These are phyloP conservation scores for Novymonas esmeraldas DNA, from an alignment of 208 protist genomes.

Conservation along the genomic window DNA sequence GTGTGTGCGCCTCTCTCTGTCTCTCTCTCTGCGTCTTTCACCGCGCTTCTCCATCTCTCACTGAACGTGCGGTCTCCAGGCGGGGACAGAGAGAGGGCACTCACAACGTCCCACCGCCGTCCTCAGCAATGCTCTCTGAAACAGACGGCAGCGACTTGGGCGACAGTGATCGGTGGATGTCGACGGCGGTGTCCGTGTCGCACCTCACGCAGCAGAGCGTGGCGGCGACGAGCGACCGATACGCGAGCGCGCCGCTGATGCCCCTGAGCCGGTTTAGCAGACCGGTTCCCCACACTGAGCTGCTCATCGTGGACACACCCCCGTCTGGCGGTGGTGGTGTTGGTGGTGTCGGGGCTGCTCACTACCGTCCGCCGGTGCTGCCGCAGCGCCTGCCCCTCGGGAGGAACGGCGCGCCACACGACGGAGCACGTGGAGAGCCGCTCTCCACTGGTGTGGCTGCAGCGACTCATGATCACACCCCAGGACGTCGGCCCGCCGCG, in stretches of 20 bases:
- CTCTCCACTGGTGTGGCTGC: not conserved
- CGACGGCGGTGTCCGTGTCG: not conserved
- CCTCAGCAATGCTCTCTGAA: not conserved
- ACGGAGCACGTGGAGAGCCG: too few species aligned
- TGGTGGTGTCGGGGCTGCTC: too few species aligned
- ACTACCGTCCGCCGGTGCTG: not conserved
- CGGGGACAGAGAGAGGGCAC: too few species aligned
- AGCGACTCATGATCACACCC: not conserved
- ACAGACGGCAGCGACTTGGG: not conserved
- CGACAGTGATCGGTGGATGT: not conserved
- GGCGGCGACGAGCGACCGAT: conserved; percentile 2
- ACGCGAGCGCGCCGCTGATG: conserved; percentile 8
- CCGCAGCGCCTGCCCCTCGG: not conserved
- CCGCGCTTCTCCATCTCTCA: too few species aligned
- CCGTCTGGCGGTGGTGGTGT: conserved; percentile 8
- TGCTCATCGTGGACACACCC: conserved; percentile 14
- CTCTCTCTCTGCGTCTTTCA: too few species aligned
- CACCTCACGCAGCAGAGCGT: not conserved
- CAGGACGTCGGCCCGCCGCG: not conserved
- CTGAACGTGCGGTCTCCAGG: too few species aligned
- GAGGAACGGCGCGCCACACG: not conserved
- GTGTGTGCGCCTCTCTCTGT: too few species aligned
- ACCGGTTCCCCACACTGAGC: not conserved
- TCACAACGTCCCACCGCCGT: too few species aligned
- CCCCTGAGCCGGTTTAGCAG: conserved; percentile 1